These are phyloP conservation scores for Ustilago vetiveriae DNA, from an alignment of 1,284 basidiomycete species.

Conservation along the genomic window DNA sequence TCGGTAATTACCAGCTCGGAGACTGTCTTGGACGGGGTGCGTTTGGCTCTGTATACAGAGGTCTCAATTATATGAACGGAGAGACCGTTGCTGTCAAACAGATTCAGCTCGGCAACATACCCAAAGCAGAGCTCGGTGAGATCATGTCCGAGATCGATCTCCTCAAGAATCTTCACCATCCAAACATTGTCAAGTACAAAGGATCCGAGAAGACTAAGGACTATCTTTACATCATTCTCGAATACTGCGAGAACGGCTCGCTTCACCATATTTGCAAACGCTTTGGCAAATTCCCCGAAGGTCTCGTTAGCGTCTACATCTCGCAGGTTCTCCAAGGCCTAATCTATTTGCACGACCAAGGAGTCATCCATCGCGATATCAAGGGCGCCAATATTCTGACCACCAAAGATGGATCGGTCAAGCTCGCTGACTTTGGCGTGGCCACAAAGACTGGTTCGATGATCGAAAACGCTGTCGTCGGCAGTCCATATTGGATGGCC, in stretches of 20 bases:
- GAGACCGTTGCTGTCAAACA: slow-evolving; percentile 67
- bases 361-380: slow-evolving; percentile 61
- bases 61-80: slow-evolving; percentile 93
- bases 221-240: slow-evolving; percentile 93
- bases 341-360: slow-evolving; percentile 63
- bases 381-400: slow-evolving; percentile 71
- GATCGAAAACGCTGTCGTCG: slow-evolving; percentile 68
- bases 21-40: slow-evolving; percentile 93
- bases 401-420: slow-evolving; percentile 73
- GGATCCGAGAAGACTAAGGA: slow-evolving; percentile 95
- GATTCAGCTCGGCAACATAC: slow-evolving; percentile 83
- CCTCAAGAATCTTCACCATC: slow-evolving; percentile 89
- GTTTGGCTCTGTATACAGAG: slow-evolving; percentile 90
- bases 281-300: slow-evolving; percentile 98
- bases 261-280: slow-evolving; percentile 93
- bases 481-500: slow-evolving; percentile 67
- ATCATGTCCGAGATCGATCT: slow-evolving; percentile 99
- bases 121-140: slow-evolving; percentile 88
- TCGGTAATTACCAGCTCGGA: slow-evolving; percentile 72
- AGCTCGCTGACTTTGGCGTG: slow-evolving; percentile 52
- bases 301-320: slow-evolving; percentile 93
- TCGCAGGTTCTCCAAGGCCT: slow-evolving; percentile 75
- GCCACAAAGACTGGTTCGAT: slow-evolving; percentile 48
- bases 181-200: slow-evolving; percentile 98
- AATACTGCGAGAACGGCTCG: slow-evolving; percentile 98